Evolutionary conservation across 176 grass and related monocot genomes (phyloP), one percentile per base, ranked within the genome.

Genomic region (Metroxylon sagu): DNA sequence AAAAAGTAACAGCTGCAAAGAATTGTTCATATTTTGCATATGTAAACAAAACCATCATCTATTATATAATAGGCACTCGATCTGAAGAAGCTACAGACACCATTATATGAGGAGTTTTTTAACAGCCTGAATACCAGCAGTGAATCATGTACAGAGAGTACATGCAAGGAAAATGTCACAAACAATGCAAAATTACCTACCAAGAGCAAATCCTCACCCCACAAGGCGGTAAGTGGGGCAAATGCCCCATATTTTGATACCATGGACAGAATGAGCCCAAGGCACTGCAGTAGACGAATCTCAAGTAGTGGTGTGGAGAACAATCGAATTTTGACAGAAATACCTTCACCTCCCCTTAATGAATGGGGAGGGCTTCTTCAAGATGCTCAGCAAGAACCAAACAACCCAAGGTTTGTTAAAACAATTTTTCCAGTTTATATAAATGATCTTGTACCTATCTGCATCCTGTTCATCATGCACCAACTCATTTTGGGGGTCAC

Each of bases 71-170:
- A 98, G 93, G 93, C 93, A 57, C 73, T 98, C 78, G 93, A 92
- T 74, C 79, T 98, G 69, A 92, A 98, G 77, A 98, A 98, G 64
- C 71, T 98, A 68, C 93, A 89, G 61, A 88, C 93, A 68, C 87
- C 93, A 73, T 80, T 98, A 63, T 98, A 92, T 30, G 87, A 96
- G 85, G 91, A 98, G 68, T 92, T 98, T 73, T 92, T 89, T 74
- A 98, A 98, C 71, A 85, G 79, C 49, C 70, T 74, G 56, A 88
- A 88, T 64, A 66, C 76, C 54, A 81, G 71, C 48, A 85, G 54
- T 73, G 76, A 58, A 66, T 78, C 81, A 66, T 55, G 60, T 77
- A 74, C 61, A 68, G 76, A 60, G 54, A 75, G 71, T 74, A 64
- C 74, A 75, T 85, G 84, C 70, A 84, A 91, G 48, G 84, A 77